Base-by-base conservation (phyloP, 2,329 filamentous ascomycete genomes). In the Apiospora rasikravindrae region DNA sequence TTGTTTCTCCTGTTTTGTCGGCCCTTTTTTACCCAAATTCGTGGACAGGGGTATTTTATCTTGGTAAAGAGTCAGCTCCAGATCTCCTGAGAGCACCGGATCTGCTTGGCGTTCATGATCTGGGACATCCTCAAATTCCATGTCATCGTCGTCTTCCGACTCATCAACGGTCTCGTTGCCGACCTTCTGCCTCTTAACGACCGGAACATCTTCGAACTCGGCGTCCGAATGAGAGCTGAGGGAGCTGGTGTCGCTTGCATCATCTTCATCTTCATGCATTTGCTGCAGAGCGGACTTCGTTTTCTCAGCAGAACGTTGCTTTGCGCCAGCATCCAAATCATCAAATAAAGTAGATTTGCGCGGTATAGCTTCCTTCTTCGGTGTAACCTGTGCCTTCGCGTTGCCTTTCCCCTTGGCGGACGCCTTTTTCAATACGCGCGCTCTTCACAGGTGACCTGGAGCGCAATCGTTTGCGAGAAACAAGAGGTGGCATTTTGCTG, bases 1-100 rank as follows among this genome's bases (percentile, higher is more conserved):
- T 73, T 91, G 89, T 69, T 94, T 90, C 79, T 98, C 94, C 40
- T 93, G 90, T 82, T 98, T 98, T 2, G 93, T 93, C 0, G 94
- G 93, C 0, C 94, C 95, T 79, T 96, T 98, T 82, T 94, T 98
- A 29, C 90, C 89, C 64, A 89, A 85, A 0, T 88, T 84, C 74
- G 91, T 91, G 13, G 87, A 87, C 40, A 92, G 80, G 0, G 89
- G 88, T n/a, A 92, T 87, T 11, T 87, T 85, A 72, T 90, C 88
- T 75, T 86, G 86, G 47, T 85, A 86, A 42, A 97, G 83, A 0
- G 92, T 96, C 77, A 97, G 84, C 75, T 96, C 92, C 45, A 97
- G 84, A 78, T 95, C 92, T 14, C 91, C 91, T 0, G 89, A 86
- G 0, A 89, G 85, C 2, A 83, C 82, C 69, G 86, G 84, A 7